These are phyloP conservation scores for Magnaporthiopsis incrustans DNA, from an alignment of 2,329 filamentous ascomycete species.

Conservation along the genomic window DNA sequence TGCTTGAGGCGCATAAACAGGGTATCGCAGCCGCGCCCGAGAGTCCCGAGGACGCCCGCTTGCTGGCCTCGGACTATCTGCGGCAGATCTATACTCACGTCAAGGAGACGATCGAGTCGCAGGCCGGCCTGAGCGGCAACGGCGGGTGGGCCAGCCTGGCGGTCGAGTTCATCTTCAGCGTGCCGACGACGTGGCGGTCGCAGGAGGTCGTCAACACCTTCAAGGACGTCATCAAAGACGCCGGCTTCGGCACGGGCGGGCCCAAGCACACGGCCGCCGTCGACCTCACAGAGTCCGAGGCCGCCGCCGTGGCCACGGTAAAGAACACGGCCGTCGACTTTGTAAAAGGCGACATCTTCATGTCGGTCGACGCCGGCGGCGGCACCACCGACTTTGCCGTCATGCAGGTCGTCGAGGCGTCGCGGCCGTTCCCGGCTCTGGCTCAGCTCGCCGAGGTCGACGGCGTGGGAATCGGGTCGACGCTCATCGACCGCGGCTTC, in stretches of 20 bases:
- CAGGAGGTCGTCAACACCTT: constrained; percentile 42
- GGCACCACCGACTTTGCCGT: constrained; percentile 38
- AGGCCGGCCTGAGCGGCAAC: constrained; percentile 25
- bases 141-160: constrained; percentile 33
- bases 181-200: constrained; percentile 48
- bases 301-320: constrained; percentile 37
- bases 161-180: constrained; percentile 47
- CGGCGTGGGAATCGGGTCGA: constrained; percentile 37
- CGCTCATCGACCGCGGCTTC: constrained; percentile 37
- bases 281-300: constrained; percentile 40
- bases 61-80: constrained; percentile 41
- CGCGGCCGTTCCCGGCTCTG: constrained; percentile 8
- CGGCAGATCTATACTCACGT: constrained; percentile 39
- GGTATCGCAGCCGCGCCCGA: constrained; percentile 31
- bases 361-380: constrained; percentile 37
- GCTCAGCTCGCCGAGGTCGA: constrained; percentile 28
- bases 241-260: constrained; percentile 39
- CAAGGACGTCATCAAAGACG: constrained; percentile 34
- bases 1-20: constrained; percentile 27
- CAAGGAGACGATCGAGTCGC: constrained; percentile 33
- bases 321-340: constrained; percentile 33
- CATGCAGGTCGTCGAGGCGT: constrained; percentile 12
- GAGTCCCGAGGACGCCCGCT: constrained; percentile 33
- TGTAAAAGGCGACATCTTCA: constrained; percentile 28
- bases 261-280: constrained; percentile 29